These are phyloP conservation scores for Solioccasus polychromus DNA, from an alignment of 768 basidiomycete species.

Conservation along the genomic window DNA sequence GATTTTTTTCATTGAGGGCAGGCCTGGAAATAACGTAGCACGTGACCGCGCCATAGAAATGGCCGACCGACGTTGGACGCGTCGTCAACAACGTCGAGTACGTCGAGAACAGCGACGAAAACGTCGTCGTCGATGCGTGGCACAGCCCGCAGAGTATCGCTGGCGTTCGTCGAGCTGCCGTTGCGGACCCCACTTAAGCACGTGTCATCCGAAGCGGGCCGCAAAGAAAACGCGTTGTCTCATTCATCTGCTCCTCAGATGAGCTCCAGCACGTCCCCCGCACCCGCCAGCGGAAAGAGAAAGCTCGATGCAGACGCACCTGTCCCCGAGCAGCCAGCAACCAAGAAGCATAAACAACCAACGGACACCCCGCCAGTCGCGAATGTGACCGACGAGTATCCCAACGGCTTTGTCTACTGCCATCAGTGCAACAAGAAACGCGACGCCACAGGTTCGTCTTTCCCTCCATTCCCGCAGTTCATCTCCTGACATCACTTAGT, in stretches of 20 bases:
- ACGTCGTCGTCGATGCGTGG: slow-evolving; percentile 17
- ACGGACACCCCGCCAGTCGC: slow-evolving; percentile 18
- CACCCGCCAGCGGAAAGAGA: slow-evolving; percentile 44
- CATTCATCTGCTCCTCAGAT: slow-evolving; percentile 32
- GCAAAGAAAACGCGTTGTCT: slow-evolving; percentile 48
- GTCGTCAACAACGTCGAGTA: slow-evolving; percentile 18
- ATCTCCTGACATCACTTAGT: slow-evolving; percentile 22
- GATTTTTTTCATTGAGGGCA: slow-evolving; percentile 33
- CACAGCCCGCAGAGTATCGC: slow-evolving; percentile 34
- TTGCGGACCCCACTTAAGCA: slow-evolving; percentile 23
- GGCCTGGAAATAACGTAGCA: slow-evolving; percentile 19
- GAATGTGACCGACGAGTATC: slow-evolving; percentile 28
- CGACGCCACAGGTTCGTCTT: slow-evolving; percentile 43
- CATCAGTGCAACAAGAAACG: slow-evolving; percentile 72
- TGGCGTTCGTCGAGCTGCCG: slow-evolving; percentile 62
- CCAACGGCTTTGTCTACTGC: slow-evolving; percentile 51
- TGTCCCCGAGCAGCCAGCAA: slow-evolving; percentile 16
- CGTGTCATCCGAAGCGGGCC: slow-evolving; percentile 30
- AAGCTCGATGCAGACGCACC: slow-evolving; percentile 37
- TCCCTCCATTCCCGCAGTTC: background rate
- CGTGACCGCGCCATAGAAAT: slow-evolving; percentile 31
- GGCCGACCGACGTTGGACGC: slow-evolving; percentile 11
- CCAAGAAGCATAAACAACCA: slow-evolving; percentile 30
- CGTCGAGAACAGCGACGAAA: slow-evolving; percentile 14
- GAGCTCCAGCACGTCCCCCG: slow-evolving; percentile 28